Evolutionary conservation across 345 rosid species (phyloP).

Genomic region (Diplotaxis tenuifolia): DNA sequence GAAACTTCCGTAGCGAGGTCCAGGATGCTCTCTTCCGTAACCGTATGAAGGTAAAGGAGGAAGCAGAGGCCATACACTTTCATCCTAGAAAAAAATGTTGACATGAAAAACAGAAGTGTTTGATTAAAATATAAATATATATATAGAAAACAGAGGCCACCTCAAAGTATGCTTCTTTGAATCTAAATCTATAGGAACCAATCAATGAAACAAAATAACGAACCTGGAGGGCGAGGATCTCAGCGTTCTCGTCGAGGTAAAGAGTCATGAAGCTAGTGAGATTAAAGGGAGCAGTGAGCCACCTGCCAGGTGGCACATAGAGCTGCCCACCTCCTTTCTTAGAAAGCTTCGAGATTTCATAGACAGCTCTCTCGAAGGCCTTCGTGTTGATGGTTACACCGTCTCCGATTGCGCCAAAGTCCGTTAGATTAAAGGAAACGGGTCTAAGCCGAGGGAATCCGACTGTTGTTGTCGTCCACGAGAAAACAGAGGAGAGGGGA

Average conservation of each 20-base stretch:
- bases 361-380: conserved; percentile 79
- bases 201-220: not conserved
- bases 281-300: conserved; percentile 96
- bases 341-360: conserved; percentile 66
- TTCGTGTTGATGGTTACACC: conserved; percentile 74
- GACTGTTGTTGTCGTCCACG: conserved; percentile 28
- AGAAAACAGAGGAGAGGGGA: conserved; percentile 41
- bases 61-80: conserved; percentile 58
- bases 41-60: conserved; percentile 74
- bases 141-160: not conserved
- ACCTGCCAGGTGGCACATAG: conserved; percentile 82
- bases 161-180: not conserved
- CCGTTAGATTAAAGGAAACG: conserved; percentile 66
- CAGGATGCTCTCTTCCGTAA: conserved; percentile 64
- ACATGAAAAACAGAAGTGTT: not conserved
- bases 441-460: conserved; percentile 55
- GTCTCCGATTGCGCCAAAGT: conserved; percentile 89
- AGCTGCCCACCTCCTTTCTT: conserved; percentile 86
- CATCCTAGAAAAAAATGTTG: conserved; percentile 42
- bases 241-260: conserved; percentile 77
- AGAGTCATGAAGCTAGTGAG: conserved; percentile 88
- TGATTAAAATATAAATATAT: not conserved
- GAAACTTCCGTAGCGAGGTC: conserved; percentile 70
- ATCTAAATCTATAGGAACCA: not conserved
- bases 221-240: conserved; percentile 81